A percentile compares a stretch with the other conserved stretches of the same genome.
Conservation (phyloP, 2,329 filamentous ascomycete species). For the Dothideomycetes sp. region DNA sequence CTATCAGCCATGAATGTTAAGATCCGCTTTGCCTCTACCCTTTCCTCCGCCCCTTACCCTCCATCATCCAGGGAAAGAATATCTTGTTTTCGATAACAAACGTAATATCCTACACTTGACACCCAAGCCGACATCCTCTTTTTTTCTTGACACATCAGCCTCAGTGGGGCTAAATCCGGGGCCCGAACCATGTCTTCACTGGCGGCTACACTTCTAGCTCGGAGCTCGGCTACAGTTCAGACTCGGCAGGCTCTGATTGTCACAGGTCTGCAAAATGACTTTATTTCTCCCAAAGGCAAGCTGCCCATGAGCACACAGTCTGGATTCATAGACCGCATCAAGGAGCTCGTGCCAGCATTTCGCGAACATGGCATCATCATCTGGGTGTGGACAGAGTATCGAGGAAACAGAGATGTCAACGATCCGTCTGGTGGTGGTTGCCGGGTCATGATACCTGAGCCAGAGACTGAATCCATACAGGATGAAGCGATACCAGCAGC, state of each 20-base stretch:
- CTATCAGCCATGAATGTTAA: neutral
- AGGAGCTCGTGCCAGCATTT: conserved; percentile 59
- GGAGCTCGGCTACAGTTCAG: conserved; percentile 40
- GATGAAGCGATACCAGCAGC: conserved; percentile 1
- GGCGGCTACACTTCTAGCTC: conserved; percentile 29
- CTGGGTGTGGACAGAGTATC: conserved; percentile 73
- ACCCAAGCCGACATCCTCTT: too few relatives aligned
- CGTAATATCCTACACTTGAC: too few relatives aligned
- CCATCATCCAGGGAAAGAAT: neutral
- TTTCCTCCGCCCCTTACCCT: neutral
- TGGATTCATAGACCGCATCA: conserved; percentile 56
- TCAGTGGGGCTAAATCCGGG: neutral
- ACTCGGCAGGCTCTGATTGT: conserved; percentile 64
- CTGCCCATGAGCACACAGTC: conserved; percentile 53
- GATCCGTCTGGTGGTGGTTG: conserved; percentile 5
- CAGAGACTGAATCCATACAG: too few relatives aligned
- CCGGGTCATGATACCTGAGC: conserved; percentile 3
- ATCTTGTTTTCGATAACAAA: too few relatives aligned
- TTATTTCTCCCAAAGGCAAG: conserved; percentile 57
- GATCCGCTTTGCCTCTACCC: neutral
- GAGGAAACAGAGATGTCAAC: conserved; percentile 6
- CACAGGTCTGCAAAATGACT: conserved; percentile 86
- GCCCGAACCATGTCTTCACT: conserved; percentile 26
- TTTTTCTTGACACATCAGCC: neutral
- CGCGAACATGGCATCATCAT: conserved; percentile 63